These are phyloP conservation scores for Mycogone perniciosa DNA, from an alignment of 2,329 filamentous ascomycete genomes.

Conservation along the genomic window DNA sequence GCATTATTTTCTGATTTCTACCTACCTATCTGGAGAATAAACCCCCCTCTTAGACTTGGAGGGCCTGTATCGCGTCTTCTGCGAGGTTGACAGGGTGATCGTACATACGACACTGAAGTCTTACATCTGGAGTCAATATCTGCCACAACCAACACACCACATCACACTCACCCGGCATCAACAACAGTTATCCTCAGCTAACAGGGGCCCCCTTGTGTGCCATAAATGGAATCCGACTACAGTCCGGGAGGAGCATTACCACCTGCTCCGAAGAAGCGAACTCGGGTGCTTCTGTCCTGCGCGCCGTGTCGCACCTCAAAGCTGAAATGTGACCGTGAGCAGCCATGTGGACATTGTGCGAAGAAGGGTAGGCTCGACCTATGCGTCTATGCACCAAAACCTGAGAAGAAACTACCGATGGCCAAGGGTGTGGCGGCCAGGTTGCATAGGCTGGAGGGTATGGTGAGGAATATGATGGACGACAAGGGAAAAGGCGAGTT, in stretches of 20 bases:
- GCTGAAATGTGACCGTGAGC: constrained; percentile 49
- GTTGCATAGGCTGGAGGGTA: constrained; percentile 48
- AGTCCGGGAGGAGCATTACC: background rate
- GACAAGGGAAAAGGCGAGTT: constrained; percentile 21
- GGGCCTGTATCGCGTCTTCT: no score
- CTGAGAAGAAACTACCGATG: constrained; percentile 33
- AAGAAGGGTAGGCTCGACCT: constrained; percentile 41
- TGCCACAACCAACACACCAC: no score
- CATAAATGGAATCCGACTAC: constrained; percentile 3
- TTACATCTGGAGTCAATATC: no score
- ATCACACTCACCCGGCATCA: no score
- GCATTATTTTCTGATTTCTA: no score
- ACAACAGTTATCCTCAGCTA: background rate
- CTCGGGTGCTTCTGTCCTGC: constrained; percentile 46
- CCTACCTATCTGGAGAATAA: no score
- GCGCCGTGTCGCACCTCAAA: constrained; percentile 47
- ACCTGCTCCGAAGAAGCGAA: constrained; percentile 31
- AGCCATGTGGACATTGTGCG: constrained; percentile 47
- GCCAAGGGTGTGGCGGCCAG: constrained; percentile 47
- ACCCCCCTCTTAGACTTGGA: no score
- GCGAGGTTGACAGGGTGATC: no score
- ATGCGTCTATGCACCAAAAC: constrained; percentile 45
- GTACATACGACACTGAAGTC: no score
- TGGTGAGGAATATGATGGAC: constrained; percentile 52
- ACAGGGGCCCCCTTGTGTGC: background rate